Percentiles rank a stretch among this genome's conserved stretches.
phyloP scores from a whole-genome alignment of 2,329 filamentous ascomycete genomes.

The Botrytis byssoidea region DNA sequence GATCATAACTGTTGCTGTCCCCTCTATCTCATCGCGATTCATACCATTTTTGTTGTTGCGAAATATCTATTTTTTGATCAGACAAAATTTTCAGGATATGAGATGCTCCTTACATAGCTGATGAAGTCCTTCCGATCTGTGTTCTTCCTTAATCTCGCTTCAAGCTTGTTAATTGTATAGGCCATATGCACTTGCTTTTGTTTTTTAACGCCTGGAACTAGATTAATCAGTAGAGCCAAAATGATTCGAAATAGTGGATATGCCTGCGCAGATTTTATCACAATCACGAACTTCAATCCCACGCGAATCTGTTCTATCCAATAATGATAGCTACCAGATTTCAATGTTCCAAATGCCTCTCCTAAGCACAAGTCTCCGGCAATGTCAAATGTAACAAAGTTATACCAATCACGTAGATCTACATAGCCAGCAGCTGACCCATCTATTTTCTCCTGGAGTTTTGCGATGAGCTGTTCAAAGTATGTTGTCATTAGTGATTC shows the following conservation, averaged over 20 bases:
- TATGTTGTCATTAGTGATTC: not conserved
- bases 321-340: conserved; percentile 32
- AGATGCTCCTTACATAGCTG: not conserved
- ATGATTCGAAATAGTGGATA: not conserved
- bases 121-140: not conserved
- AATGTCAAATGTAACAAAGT: conserved; percentile 38
- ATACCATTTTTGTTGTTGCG: conserved; percentile 1
- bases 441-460: not conserved
- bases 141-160: not conserved
- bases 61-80: not conserved
- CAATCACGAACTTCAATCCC: not conserved
- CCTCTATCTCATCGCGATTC: conserved; percentile 17
- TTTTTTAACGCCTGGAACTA: not conserved
- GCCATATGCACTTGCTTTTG: not conserved
- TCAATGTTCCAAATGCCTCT: conserved; percentile 22
- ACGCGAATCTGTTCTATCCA: conserved; percentile 27
- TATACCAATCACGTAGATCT: not conserved
- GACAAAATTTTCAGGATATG: not conserved
- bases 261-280: not conserved
- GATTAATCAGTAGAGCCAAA: not conserved
- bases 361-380: conserved; percentile 45
- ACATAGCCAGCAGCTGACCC: not conserved
- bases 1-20: conserved; percentile 14
- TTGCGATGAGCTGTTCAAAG: not conserved
- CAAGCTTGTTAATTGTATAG: not conserved